Percentiles rank a stretch among this genome's conserved stretches.
These are phyloP conservation scores for Delonix regia DNA, from an alignment of 306 rosid species.

Conservation along the genomic window DNA sequence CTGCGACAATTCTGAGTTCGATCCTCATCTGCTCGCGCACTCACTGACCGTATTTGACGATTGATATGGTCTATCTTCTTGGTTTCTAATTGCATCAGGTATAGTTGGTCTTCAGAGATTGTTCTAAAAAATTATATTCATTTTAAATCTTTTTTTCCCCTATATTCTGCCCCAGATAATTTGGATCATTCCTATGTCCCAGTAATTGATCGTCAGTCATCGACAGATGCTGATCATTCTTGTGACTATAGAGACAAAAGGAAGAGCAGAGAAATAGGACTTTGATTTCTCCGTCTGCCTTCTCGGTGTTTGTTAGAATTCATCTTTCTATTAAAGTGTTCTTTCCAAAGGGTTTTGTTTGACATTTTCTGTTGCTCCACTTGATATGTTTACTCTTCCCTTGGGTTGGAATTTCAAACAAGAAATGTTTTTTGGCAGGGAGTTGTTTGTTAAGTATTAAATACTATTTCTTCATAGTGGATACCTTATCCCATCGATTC, in stretches of 20 bases:
- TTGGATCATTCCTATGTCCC: constrained; percentile 29
- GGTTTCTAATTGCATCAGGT: constrained; percentile 46
- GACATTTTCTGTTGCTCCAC: constrained; percentile 15
- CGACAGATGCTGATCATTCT: constrained; percentile 17
- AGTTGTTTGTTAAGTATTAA: not conserved
- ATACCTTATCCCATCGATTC: constrained; percentile 1
- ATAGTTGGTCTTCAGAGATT: not conserved
- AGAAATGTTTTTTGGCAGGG: constrained; percentile 16
- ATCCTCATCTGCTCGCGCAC: constrained; percentile 40
- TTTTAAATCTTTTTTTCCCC: not conserved
- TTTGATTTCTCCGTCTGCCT: constrained; percentile 21
- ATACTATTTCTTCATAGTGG: not conserved
- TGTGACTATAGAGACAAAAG: constrained; percentile 6
- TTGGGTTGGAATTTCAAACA: constrained; percentile 23
- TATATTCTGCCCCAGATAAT: not conserved
- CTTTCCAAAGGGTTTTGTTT: constrained; percentile 28
- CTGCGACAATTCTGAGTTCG: constrained; percentile 33
- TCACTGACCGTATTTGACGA: constrained; percentile 31
- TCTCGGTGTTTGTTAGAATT: constrained; percentile 1
- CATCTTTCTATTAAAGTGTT: constrained; percentile 13
- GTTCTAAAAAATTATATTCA: not conserved
- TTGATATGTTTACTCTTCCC: constrained; percentile 1
- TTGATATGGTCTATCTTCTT: constrained; percentile 24
- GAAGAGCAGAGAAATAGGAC: not conserved
- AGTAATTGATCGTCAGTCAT: constrained; percentile 6